phyloP scores from a whole-genome alignment of 2,329 filamentous ascomycete species.

The Aspergillus sp. region DNA sequence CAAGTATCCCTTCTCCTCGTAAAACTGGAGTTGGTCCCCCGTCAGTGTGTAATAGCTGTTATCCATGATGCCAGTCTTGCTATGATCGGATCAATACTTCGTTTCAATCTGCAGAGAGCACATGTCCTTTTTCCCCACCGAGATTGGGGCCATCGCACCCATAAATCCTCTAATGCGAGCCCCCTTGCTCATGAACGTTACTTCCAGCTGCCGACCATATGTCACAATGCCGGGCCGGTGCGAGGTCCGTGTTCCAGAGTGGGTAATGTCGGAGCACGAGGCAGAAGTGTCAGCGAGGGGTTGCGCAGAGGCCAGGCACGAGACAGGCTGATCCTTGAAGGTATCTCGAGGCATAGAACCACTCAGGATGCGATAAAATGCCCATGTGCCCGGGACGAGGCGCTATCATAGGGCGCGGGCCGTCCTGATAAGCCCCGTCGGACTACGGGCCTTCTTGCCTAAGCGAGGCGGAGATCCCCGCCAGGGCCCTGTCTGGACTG shows the following conservation, averaged over 20 bases:
- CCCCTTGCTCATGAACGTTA: neutral
- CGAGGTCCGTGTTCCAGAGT: neutral
- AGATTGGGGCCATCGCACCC: neutral
- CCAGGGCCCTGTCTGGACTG: neutral
- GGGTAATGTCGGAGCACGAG: conserved; percentile 3
- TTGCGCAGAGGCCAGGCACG: neutral
- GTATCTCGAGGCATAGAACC: neutral
- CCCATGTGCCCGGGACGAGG: conserved; percentile 1
- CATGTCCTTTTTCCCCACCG: conserved; percentile 4
- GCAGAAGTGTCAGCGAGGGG: neutral
- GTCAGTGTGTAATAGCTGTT: conserved; percentile 23
- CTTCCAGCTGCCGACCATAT: neutral
- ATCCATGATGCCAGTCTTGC: conserved; percentile 18
- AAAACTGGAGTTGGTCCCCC: conserved; percentile 28
- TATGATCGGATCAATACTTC: neutral
- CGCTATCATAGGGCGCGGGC: neutral
- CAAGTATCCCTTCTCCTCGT: conserved; percentile 34
- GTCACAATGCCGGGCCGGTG: neutral
- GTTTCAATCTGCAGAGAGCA: neutral
- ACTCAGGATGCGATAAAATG: neutral
- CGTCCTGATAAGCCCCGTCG: neutral
- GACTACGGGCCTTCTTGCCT: neutral
- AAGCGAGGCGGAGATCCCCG: neutral
- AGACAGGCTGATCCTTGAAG: neutral
- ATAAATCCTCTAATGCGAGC: conserved; percentile 4